phyloP scores from a whole-genome alignment of 2,329 filamentous ascomycete species.

The Rutstroemia sp. region DNA sequence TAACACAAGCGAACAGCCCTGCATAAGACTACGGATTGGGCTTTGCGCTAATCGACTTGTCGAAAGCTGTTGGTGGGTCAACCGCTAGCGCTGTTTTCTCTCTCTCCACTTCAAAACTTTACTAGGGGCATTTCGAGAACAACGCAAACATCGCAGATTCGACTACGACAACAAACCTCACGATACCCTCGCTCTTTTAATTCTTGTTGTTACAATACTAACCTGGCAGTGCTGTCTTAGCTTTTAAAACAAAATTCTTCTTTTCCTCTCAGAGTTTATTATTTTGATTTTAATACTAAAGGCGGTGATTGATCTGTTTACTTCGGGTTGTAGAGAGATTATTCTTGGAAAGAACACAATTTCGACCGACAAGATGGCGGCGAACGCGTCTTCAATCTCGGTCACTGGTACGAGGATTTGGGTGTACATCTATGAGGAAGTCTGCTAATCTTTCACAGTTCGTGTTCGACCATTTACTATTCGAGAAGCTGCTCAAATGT shows the following conservation, averaged over 20 bases:
- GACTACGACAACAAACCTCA: neutral
- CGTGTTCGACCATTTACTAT: constrained; percentile 72
- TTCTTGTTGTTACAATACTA: neutral
- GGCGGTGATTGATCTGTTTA: neutral
- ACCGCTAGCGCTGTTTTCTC: neutral
- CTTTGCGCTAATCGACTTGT: neutral
- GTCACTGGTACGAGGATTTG: constrained; percentile 26
- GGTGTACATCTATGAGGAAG: neutral
- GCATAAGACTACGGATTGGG: neutral
- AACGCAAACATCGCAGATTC: neutral
- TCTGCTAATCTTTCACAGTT: constrained; percentile 37
- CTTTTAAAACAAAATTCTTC: neutral
- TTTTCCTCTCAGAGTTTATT: neutral
- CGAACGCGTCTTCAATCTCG: constrained; percentile 31
- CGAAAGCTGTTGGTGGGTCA: neutral
- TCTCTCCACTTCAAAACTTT: neutral
- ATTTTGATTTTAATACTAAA: too few species aligned
- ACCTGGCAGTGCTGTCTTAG: neutral
- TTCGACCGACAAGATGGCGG: neutral
- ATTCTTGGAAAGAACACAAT: neutral
- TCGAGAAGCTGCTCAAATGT: constrained; percentile 89
- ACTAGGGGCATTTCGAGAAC: neutral
- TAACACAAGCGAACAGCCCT: neutral
- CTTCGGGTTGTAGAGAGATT: neutral
- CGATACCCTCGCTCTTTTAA: neutral